These are phyloP conservation scores for Andrographis paniculata DNA, from an alignment of 305 asterid species.

Conservation along the genomic window DNA sequence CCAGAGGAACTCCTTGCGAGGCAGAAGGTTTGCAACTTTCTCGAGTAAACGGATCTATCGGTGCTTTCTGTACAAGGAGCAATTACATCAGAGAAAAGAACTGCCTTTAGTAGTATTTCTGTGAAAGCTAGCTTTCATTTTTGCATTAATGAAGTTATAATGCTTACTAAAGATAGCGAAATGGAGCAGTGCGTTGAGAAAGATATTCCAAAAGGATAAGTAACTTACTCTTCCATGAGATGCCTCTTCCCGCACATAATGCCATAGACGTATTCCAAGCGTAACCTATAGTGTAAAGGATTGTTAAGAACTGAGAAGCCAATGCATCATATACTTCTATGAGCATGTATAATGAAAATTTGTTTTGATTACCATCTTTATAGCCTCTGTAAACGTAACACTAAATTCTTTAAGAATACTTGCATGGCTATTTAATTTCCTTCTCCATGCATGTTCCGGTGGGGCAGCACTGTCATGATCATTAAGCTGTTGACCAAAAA, in stretches of 20 bases:
- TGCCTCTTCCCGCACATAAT: slow-evolving; percentile 93
- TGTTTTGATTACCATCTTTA: slow-evolving; percentile 64
- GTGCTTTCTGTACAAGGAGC: slow-evolving; percentile 70
- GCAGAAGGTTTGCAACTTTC: slow-evolving; percentile 93
- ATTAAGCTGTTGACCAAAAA: slow-evolving; percentile 50
- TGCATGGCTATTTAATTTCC: slow-evolving; percentile 77
- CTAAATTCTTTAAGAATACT: slow-evolving; percentile 90
- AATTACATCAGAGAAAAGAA: background rate
- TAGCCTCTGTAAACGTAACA: slow-evolving; percentile 85
- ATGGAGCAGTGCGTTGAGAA: slow-evolving; percentile 6
- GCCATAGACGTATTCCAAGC: slow-evolving; percentile 91
- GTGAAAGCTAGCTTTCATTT: background rate
- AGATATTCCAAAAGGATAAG: slow-evolving; percentile 18
- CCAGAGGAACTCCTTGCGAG: slow-evolving; percentile 96
- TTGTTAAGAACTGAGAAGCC: slow-evolving; percentile 13
- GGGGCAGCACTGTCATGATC: slow-evolving; percentile 89
- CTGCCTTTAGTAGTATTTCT: background rate
- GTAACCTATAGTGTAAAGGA: slow-evolving; percentile 50
- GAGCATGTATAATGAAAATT: background rate
- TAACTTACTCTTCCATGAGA: slow-evolving; percentile 90
- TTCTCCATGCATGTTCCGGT: slow-evolving; percentile 96
- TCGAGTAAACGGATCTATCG: slow-evolving; percentile 88
- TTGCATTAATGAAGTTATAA: background rate
- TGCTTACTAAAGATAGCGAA: slow-evolving; percentile 1
- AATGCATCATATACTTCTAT: background rate